These are phyloP conservation scores for Chaetomium sp. DNA, from an alignment of 2,329 filamentous ascomycete species.

Conservation along the genomic window DNA sequence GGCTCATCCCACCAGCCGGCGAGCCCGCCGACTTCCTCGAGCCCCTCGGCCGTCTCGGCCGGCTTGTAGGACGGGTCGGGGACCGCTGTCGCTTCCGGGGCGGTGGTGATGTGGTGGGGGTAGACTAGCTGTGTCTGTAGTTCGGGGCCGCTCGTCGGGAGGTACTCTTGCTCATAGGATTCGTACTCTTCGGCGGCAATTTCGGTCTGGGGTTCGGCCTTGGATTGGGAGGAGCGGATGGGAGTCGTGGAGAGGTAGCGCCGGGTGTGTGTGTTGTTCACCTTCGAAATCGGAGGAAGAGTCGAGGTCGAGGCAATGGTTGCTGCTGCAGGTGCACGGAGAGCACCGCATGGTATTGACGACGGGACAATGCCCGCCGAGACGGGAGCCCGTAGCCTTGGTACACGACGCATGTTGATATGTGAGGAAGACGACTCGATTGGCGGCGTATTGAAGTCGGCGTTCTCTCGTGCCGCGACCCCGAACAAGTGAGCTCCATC, in stretches of 20 bases:
- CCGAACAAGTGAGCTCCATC: conserved; percentile 26
- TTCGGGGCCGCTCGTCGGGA: not conserved
- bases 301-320: conserved; percentile 7
- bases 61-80: conserved; percentile 49
- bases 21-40: conserved; percentile 52
- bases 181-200: conserved; percentile 4
- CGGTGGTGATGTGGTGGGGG: conserved; percentile 33
- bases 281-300: not conserved
- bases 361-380: conserved; percentile 28
- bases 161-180: conserved; percentile 9
- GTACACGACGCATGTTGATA: conserved; percentile 33
- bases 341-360: conserved; percentile 17
- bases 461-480: conserved; percentile 14
- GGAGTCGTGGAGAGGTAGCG: conserved; percentile 28
- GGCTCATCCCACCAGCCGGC: conserved; percentile 56
- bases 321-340: conserved; percentile 26
- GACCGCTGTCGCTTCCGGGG: conserved; percentile 38
- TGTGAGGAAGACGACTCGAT: conserved; percentile 12
- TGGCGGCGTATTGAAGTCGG: conserved; percentile 11
- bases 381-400: conserved; percentile 31
- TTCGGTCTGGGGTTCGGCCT: not conserved
- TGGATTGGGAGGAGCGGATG: not conserved
- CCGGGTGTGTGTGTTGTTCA: conserved; percentile 23
- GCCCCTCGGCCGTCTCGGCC: conserved; percentile 48
- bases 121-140: conserved; percentile 35